Percentiles rank a stretch among this genome's conserved stretches.
phyloP scores from a whole-genome alignment of 139 green algal genomes.

The Diplosphaera chodatii region DNA sequence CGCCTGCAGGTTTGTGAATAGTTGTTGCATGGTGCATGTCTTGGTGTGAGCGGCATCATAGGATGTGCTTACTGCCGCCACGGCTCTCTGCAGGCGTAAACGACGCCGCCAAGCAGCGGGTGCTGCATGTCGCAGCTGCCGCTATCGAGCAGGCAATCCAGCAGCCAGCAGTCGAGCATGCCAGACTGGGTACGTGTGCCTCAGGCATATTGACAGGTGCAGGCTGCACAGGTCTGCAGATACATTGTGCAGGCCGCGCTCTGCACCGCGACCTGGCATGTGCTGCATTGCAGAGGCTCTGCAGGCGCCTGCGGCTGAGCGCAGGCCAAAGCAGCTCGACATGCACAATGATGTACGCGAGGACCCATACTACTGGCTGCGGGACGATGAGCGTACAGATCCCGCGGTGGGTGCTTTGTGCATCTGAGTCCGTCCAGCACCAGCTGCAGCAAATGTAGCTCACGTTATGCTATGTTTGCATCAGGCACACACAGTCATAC shows the following conservation, averaged over 20 bases:
- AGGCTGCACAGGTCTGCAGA: too few relatives aligned
- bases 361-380: slow-evolving; percentile 78
- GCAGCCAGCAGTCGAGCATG: neutral
- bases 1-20: slow-evolving; percentile 19
- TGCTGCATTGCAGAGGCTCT: slow-evolving; percentile 16
- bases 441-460: too few relatives aligned
- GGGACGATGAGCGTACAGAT: slow-evolving; percentile 68
- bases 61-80: too few relatives aligned
- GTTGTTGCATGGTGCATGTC: too few relatives aligned
- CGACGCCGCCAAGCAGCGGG: neutral
- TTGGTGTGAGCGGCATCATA: too few relatives aligned
- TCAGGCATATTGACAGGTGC: too few relatives aligned
- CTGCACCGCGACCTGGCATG: neutral
- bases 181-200: neutral
- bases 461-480: too few relatives aligned
- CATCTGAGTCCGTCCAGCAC: too few relatives aligned
- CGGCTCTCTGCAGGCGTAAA: neutral
- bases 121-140: neutral
- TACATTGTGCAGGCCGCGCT: too few relatives aligned
- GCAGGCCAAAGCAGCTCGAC: slow-evolving; percentile 27
- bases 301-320: slow-evolving; percentile 23
- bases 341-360: slow-evolving; percentile 36
- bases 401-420: slow-evolving; percentile 39
- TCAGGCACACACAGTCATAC: too few relatives aligned
- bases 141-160: neutral